Percentiles rank a stretch among this genome's conserved stretches.
Conservation (phyloP, 2,329 filamentous ascomycete genomes). For the Didymella pomorum region DNA sequence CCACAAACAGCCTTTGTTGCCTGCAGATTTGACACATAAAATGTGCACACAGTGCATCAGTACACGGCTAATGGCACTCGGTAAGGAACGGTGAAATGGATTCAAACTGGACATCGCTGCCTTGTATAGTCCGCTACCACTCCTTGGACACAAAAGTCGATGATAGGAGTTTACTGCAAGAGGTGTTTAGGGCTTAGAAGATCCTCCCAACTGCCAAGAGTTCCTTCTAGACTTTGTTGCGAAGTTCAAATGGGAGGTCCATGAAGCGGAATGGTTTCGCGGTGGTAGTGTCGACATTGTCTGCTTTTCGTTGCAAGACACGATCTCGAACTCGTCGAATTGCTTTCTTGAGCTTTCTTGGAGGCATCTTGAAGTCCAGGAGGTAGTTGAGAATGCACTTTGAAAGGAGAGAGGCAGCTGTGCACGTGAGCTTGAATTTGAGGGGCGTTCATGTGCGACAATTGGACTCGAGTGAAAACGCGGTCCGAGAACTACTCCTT, state of each 20-base stretch:
- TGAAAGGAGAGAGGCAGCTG: no score
- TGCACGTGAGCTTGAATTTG: no score
- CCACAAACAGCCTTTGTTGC: neutral
- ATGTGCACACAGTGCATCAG: neutral
- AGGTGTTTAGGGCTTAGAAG: neutral
- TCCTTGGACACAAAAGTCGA: neutral
- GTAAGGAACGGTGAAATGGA: no score
- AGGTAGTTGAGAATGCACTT: no score
- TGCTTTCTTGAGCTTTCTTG: neutral
- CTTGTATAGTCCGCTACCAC: neutral
- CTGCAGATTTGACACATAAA: neutral
- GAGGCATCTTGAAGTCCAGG: no score
- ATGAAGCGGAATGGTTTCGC: neutral
- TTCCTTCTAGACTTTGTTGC: neutral
- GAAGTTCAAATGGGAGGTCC: neutral
- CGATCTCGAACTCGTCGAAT: neutral
- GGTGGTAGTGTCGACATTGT: neutral
- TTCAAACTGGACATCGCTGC: no score
- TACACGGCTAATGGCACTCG: neutral
- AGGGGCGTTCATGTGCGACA: no score
- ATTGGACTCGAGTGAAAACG: neutral
- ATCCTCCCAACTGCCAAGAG: neutral
- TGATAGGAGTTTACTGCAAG: neutral
- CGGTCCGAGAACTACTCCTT: neutral
- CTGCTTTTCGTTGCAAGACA: neutral